Base-by-base conservation (phyloP, 2,329 filamentous ascomycete genomes). In the Claviceps sp. region DNA sequence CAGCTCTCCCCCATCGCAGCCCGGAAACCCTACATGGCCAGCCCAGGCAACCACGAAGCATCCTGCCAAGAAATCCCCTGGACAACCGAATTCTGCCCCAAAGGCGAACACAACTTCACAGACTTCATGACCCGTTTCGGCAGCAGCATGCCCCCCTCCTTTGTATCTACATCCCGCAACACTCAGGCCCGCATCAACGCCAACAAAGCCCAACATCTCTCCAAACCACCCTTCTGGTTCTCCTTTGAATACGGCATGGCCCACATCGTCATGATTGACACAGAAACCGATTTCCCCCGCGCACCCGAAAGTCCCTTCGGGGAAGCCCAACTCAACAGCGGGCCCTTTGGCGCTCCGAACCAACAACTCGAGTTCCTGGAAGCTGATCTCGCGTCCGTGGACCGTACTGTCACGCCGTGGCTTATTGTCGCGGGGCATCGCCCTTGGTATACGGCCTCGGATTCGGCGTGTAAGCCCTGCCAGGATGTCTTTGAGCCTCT, bases 51-150 rank as follows among this genome's bases (percentile, higher is more conserved):
- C 61, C 78, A 82, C 61, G 79, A 45, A 82, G 60, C 78, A 1
- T 64, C 67, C 44, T 81, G 78, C 59, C 59, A 67, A 53, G 72
- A 76, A 59, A 59, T 74, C 9, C 63, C 66, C 1, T 59, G 62
- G 51, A 63, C 63, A 11, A 62, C 61, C 5, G 58, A 58, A 6
- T 57, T 72, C 2, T 78, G 75, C 56, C 71, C 72, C 0, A 63
- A 67, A 2, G 78, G 78, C 5, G 78, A 82, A 60, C 72, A 68
- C 56, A 82, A 82, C 63, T 82, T 81, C 61, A 81, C 77, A 4
- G 78, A 79, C 54, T 81, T 77, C 62, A 70, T 75, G 67, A 73
- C 72, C 55, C 72, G 77, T 30, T 81, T 77, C 59, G 72, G 72
- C 13, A 58, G 66, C 13, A 75, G 71, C 18, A 76, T 78, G 73